Evolutionary conservation across 495 filamentous ascomycete genomes (phyloP).

Genomic region (Platismatia glauca): DNA sequence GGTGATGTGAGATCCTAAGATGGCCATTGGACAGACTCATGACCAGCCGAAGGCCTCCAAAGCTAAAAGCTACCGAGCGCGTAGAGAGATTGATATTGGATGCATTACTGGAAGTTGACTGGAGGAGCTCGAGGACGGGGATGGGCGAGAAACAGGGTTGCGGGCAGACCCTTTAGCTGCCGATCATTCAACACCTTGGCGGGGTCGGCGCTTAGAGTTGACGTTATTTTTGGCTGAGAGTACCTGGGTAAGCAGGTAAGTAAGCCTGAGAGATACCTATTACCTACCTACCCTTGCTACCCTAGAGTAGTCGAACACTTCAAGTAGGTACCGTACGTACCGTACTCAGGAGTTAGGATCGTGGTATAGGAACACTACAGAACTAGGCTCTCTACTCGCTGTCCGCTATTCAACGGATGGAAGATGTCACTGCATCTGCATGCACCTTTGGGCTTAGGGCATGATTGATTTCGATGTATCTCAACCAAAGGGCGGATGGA

Average conservation of each 20-base stretch:
- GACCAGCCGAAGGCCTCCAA: neutral
- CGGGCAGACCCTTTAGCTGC: slow-evolving; percentile 1
- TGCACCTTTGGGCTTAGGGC: too few relatives aligned
- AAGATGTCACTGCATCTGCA: too few relatives aligned
- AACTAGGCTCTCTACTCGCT: too few relatives aligned
- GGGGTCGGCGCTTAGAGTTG: neutral
- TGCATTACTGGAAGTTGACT: neutral
- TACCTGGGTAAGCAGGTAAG: too few relatives aligned
- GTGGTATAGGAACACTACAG: too few relatives aligned
- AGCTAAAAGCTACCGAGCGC: neutral
- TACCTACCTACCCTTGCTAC: too few relatives aligned
- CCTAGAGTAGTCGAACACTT: too few relatives aligned
- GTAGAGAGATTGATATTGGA: slow-evolving; percentile 1
- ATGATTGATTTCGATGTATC: neutral
- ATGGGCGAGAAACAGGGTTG: neutral
- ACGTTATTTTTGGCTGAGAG: neutral
- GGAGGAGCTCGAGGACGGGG: neutral
- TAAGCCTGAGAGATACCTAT: too few relatives aligned
- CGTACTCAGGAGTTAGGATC: too few relatives aligned
- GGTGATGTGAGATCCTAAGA: neutral
- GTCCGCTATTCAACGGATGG: too few relatives aligned
- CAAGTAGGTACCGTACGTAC: too few relatives aligned
- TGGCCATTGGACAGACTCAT: neutral
- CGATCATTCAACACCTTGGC: neutral
- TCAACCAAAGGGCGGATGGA: neutral